phyloP scores from a whole-genome alignment of 495 filamentous ascomycete genomes.

The Margaritispora aquatica region DNA sequence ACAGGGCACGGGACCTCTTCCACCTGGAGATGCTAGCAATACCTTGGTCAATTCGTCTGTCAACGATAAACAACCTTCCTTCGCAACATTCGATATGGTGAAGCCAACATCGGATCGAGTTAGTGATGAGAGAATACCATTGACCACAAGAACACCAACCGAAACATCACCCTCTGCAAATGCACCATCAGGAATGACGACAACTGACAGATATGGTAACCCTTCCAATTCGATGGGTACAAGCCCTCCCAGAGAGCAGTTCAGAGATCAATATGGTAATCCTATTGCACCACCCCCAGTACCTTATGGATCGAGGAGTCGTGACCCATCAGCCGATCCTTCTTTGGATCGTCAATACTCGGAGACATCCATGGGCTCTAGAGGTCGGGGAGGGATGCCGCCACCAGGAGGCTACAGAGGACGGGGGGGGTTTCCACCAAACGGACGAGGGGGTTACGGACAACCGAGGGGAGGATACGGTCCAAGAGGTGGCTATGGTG shows the following conservation, averaged over 20 bases:
- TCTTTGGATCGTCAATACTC: slow-evolving; percentile 48
- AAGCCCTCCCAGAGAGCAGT: slow-evolving; percentile 49
- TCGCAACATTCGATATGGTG: slow-evolving; percentile 68
- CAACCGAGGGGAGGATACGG: slow-evolving; percentile 21
- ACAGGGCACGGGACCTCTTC: slow-evolving; percentile 46
- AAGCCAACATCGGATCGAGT: slow-evolving; percentile 46
- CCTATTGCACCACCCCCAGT: slow-evolving; percentile 39
- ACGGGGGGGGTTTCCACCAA: slow-evolving; percentile 33
- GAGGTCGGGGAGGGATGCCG: slow-evolving; percentile 40
- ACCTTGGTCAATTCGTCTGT: slow-evolving; percentile 39
- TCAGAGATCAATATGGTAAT: slow-evolving; percentile 71
- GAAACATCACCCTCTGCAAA: slow-evolving; percentile 37
- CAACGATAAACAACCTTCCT: slow-evolving; percentile 59
- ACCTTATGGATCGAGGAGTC: slow-evolving; percentile 12
- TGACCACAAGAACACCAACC: slow-evolving; percentile 61
- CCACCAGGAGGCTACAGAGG: slow-evolving; percentile 27
- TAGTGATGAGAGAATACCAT: slow-evolving; percentile 76
- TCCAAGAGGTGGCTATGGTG: slow-evolving; percentile 52
- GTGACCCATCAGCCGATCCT: slow-evolving; percentile 23
- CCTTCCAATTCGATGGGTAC: slow-evolving; percentile 13
- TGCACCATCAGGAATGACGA: slow-evolving; percentile 24
- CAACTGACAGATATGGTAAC: slow-evolving; percentile 19
- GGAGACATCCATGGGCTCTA: slow-evolving; percentile 50
- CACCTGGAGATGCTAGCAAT: slow-evolving; percentile 41
- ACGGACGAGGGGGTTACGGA: slow-evolving; percentile 8